Evolutionary conservation across 1,139 yeast genomes (phyloP).

Genomic region (Taphrina populina): DNA sequence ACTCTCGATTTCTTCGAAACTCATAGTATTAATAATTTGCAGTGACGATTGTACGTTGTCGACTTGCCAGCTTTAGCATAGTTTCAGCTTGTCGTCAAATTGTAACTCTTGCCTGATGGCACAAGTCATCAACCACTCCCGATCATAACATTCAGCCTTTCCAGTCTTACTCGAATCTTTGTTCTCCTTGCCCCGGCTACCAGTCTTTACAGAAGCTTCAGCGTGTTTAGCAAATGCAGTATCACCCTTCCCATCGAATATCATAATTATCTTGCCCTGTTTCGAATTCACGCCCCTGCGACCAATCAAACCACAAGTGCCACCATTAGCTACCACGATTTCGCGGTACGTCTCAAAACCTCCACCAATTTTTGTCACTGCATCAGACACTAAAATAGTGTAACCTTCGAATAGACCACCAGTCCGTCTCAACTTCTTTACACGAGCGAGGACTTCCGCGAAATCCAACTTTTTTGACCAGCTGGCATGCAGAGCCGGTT

Average conservation of each 20-base stretch:
- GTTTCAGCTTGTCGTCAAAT: neutral
- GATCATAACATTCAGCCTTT: slow-evolving; percentile 8
- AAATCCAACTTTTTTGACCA: slow-evolving; percentile 39
- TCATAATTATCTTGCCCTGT: slow-evolving; percentile 6
- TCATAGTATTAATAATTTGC: no score
- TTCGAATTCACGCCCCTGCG: slow-evolving; percentile 3
- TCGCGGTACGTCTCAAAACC: slow-evolving; percentile 59
- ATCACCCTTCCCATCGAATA: slow-evolving; percentile 21
- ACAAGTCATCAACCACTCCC: slow-evolving; percentile 31
- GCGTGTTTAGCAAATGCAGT: slow-evolving; percentile 8
- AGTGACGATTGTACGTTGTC: no score
- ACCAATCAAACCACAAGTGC: slow-evolving; percentile 41
- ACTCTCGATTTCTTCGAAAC: no score
- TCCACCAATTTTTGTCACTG: slow-evolving; percentile 57
- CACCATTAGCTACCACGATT: slow-evolving; percentile 68
- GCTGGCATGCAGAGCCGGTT: slow-evolving; percentile 5
- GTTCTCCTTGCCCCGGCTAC: slow-evolving; percentile 9
- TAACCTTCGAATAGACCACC: slow-evolving; percentile 51
- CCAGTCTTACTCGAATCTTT: neutral
- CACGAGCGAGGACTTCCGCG: slow-evolving; percentile 45
- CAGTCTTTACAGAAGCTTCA: neutral
- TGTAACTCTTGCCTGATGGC: slow-evolving; percentile 20
- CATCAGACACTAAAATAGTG: slow-evolving; percentile 59
- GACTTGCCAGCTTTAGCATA: neutral
- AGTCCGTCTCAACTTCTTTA: slow-evolving; percentile 41